Evolutionary conservation across 305 asterid species (phyloP), one percentile per base, ranked within the genome.

Genomic region (Fraxinus angustifolia): DNA sequence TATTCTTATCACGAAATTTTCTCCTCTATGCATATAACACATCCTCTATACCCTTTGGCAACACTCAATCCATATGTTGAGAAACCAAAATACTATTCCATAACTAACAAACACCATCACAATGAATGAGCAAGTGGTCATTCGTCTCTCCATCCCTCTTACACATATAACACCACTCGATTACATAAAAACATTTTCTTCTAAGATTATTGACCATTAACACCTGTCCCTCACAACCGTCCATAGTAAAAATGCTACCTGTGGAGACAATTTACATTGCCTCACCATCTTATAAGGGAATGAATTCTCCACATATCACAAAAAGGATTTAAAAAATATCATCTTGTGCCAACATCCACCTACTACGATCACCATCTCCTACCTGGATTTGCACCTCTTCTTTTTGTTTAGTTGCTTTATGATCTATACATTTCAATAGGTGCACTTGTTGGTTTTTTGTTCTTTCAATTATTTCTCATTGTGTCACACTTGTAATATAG

Each of bases 401-500:
- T 73, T 71, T 85, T 30, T 35, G 68, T 33, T 75, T 56, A 11
- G 34, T 23, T 33, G 21, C 30, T 23, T 42, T 33, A 40, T 42
- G 53, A 16, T 50, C 34, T 17, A 11, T 75, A 30, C 68, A 19
- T 31, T 45, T 8, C 67, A 48, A 21, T 45, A 33, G 42, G 76
- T 12, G 33, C 68, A 65, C 19, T 56, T 71, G 65, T 56, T 71
- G 65, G 76, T 19, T 77, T n/a, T 30, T 42, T 79, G 40, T 42
- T 38, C 58, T 77, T 45, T 60, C 65, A 76, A 71, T 65, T 38
- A 73, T 33, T 84, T 58, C 16, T 53, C 72, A 31, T 82, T 77
- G 36, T 42, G 56, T 77, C 65, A 58, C 38, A 62, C 71, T 82
- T 81, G 56, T 73, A 21, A 77, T 42, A 35, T 50, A 45, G 50